Conservation (phyloP, 192 early-diverging fungal species). For the Rhizoclosmatium globosum region DNA sequence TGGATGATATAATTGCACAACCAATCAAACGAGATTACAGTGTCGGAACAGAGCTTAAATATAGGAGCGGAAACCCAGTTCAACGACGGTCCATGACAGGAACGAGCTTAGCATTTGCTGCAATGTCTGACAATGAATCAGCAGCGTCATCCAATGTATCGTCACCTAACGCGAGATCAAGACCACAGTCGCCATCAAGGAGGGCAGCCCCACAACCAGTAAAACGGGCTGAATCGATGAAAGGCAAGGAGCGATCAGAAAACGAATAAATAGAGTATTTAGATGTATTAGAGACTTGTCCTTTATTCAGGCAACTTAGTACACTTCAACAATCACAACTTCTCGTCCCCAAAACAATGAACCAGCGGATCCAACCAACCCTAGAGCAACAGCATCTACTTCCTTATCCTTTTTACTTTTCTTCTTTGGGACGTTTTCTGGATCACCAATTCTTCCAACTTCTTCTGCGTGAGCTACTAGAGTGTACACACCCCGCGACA, state of each 20-base stretch:
- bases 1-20: background rate
- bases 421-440: slow-evolving; percentile 21
- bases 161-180: no score
- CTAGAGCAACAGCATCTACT: slow-evolving; percentile 19
- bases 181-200: no score
- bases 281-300: no score
- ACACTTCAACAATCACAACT: background rate
- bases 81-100: no score
- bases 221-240: no score
- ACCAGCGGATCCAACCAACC: slow-evolving; percentile 20
- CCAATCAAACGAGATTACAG: background rate
- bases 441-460: slow-evolving; percentile 3
- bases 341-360: slow-evolving; percentile 28
- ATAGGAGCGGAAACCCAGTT: background rate
- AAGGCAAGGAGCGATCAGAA: no score
- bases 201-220: no score
- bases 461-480: slow-evolving; percentile 31
- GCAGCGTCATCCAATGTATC: no score
- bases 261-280: no score
- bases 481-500: slow-evolving; percentile 36
- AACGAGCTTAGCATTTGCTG: background rate
- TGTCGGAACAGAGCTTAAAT: background rate
- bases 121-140: background rate
- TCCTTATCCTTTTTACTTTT: slow-evolving; percentile 35
- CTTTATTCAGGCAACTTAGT: no score